Evolutionary conservation across 169 alveolate genomes (phyloP).

Genomic region (Eimeria zaria): DNA sequence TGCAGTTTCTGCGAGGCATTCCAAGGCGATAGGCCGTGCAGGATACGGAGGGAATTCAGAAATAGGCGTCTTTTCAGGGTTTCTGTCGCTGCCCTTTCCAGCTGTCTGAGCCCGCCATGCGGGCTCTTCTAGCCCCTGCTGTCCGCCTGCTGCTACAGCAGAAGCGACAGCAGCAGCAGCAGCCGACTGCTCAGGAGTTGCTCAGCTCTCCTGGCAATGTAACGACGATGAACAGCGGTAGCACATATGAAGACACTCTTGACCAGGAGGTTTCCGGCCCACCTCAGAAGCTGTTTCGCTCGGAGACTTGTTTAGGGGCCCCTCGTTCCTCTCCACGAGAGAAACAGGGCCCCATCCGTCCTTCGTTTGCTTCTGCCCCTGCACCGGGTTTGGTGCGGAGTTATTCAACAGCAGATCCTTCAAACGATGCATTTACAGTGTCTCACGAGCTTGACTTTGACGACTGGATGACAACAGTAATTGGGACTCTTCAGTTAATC

Average conservation of each 20-base stretch:
- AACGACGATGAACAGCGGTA: not conserved
- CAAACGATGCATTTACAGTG: conserved; percentile 80
- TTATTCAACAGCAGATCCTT: conserved; percentile 60
- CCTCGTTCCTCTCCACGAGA: not conserved
- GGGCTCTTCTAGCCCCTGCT: not conserved
- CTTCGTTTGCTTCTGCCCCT: not conserved
- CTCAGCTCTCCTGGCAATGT: not conserved
- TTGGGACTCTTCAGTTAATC: conserved; percentile 54
- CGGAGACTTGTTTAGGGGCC: conserved; percentile 5
- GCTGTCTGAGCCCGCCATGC: not conserved
- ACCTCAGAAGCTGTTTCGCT: not conserved
- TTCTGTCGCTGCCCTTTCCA: not conserved
- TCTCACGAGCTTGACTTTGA: conserved; percentile 79
- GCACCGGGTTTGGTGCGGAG: conserved; percentile 45
- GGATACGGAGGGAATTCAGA: not conserved
- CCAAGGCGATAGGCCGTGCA: not conserved
- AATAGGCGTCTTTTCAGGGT: not conserved
- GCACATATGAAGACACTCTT: not conserved
- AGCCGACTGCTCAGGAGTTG: not conserved
- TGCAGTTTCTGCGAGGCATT: not conserved
- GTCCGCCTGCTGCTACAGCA: conserved; percentile 1
- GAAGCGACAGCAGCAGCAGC: conserved; percentile 22
- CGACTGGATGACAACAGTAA: conserved; percentile 21
- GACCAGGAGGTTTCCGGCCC: not conserved
- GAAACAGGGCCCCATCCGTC: conserved; percentile 38